Evolutionary conservation across 495 filamentous ascomycete species (phyloP).

Genomic region (Parmelia sp.): DNA sequence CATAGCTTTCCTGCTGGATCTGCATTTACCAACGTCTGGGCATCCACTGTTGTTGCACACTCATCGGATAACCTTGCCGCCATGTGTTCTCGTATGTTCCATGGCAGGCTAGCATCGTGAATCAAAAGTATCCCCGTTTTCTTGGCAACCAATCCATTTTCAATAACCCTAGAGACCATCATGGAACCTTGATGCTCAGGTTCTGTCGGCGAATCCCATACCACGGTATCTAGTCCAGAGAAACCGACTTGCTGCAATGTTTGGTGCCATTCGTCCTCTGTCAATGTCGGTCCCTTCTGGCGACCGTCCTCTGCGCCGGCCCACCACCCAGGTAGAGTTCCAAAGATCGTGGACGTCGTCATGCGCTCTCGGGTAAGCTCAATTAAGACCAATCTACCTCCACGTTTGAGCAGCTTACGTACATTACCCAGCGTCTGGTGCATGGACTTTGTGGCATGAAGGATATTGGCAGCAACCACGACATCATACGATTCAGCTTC

Average conservation of each 20-base stretch:
- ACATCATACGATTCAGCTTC: slow-evolving; percentile 26
- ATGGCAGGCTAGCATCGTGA: slow-evolving; percentile 8
- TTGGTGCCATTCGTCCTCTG: slow-evolving; percentile 22
- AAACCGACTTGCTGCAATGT: slow-evolving; percentile 20
- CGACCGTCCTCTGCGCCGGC: slow-evolving; percentile 21
- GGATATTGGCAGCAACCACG: slow-evolving; percentile 27
- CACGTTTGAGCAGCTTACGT: slow-evolving; percentile 30
- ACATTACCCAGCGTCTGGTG: slow-evolving; percentile 33
- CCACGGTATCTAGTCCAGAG: slow-evolving; percentile 5
- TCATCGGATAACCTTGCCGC: not conserved
- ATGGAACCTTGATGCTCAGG: slow-evolving; percentile 15
- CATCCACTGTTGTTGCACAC: not conserved
- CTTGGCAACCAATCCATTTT: not conserved
- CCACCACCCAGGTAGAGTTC: slow-evolving; percentile 30
- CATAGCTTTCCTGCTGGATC: slow-evolving; percentile 25
- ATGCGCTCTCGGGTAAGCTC: slow-evolving; percentile 21
- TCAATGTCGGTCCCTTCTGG: slow-evolving; percentile 13
- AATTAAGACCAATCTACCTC: slow-evolving; percentile 24
- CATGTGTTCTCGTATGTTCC: not conserved
- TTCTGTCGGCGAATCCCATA: slow-evolving; percentile 8
- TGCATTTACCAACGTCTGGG: slow-evolving; percentile 16
- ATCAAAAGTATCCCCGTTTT: slow-evolving; percentile 27
- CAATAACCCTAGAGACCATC: slow-evolving; percentile 13
- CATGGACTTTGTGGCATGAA: slow-evolving; percentile 33
- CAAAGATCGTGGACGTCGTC: slow-evolving; percentile 15